Base-by-base conservation (phyloP, 192 early-diverging fungal genomes). In the Rhizophagus prolifer region DNA sequence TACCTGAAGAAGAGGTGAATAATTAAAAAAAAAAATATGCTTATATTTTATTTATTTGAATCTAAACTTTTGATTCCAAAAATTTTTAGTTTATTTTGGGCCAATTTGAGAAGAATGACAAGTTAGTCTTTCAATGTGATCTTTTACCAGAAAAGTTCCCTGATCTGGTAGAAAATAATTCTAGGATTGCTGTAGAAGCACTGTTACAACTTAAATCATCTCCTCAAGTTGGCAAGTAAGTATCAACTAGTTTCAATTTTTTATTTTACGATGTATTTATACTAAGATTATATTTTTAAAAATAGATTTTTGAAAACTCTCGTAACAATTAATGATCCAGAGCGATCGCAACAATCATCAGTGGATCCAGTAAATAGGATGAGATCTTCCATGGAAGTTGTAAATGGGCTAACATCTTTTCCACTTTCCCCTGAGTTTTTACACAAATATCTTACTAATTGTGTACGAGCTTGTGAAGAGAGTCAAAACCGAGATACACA, bases 151-250 rank as follows among this genome's bases (percentile, higher is more conserved):
- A 75, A 54, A 60, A 47, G 30, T 71, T 87, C 25, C 81, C 85
- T 16, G 71, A 80, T 41, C 74, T 87, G 30, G 79, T 86, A 44
- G 85, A 87, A 62, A 82, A 80, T 75, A 87, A 87, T 66, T 83
- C 81, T 28, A 81, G 65, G 12, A 38, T 87, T 21, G 85, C 85
- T 8, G 70, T 76, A 19, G 81, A 82, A 47, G 68, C 75, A 19
- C 67, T 87, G 3, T 58, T 79, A 36, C 69, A 77, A 31, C 77
- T 87, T 28, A 58, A 75, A 34, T 38, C 44, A 12, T 61, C 77
- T 23, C 59, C 54, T 19, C 72, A 82, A 62, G 63, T 84, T 72
- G 64, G 71, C 44, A 77, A 85, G 84, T 85, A 31, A 82, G 76
- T 79, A 58, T 44, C 19, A 21, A 26, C 0, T 0, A 3, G 14